Evolutionary conservation across 768 basidiomycete genomes (phyloP).

Genomic region (Dendrothele bispora): DNA sequence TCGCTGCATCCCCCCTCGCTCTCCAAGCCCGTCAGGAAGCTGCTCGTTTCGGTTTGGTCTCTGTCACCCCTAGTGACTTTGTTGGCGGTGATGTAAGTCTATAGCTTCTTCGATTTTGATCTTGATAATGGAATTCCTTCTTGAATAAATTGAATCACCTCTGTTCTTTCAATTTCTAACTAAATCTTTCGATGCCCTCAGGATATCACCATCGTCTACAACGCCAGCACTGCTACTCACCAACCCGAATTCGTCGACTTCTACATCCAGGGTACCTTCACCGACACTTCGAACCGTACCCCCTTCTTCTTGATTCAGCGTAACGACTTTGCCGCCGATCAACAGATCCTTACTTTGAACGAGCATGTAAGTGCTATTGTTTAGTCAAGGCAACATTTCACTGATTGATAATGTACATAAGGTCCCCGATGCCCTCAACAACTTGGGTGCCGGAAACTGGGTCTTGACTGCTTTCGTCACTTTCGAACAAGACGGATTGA

Average conservation of each 20-base stretch:
- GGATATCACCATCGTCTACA: conserved; percentile 2
- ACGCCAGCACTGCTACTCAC: conserved; percentile 1
- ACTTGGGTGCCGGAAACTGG: neutral
- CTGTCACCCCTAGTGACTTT: too few species aligned
- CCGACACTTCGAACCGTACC: neutral
- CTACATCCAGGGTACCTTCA: neutral
- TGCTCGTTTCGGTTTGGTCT: too few species aligned
- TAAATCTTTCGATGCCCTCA: too few species aligned
- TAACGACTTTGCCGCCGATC: conserved; percentile 1
- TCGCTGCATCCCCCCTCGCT: too few species aligned
- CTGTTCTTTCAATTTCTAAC: too few species aligned
- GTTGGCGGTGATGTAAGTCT: too few species aligned
- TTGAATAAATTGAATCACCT: too few species aligned
- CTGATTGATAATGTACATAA: neutral
- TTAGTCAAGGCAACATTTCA: neutral
- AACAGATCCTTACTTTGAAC: neutral
- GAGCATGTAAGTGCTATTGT: neutral
- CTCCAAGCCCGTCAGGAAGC: too few species aligned
- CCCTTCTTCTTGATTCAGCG: conserved; percentile 1
- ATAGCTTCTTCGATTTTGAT: too few species aligned
- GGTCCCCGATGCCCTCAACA: neutral
- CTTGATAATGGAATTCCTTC: too few species aligned
- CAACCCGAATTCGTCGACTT: conserved; percentile 7
- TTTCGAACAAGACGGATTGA: neutral
- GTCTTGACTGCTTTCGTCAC: conserved; percentile 3